Evolutionary conservation across 2,329 filamentous ascomycete genomes (phyloP).

Genomic region (Pseudogymnoascus sp.): DNA sequence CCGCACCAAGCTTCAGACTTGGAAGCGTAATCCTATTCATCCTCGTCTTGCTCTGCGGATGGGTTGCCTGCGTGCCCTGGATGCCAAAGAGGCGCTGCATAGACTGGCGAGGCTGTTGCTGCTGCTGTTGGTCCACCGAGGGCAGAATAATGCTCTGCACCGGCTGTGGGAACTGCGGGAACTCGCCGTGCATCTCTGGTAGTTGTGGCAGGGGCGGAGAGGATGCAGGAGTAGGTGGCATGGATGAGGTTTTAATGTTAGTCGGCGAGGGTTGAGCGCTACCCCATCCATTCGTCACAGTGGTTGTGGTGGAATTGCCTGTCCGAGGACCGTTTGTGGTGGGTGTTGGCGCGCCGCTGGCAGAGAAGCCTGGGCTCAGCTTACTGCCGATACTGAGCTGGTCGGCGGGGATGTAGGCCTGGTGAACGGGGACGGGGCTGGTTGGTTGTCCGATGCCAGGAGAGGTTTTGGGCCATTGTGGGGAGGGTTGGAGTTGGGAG

Average conservation of each 20-base stretch:
- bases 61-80: background rate
- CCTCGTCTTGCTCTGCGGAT: background rate
- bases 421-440: background rate
- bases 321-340: background rate
- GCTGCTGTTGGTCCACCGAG: background rate
- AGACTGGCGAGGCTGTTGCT: background rate
- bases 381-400: constrained; percentile 6
- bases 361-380: background rate
- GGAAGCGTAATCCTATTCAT: background rate
- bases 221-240: background rate
- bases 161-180: background rate
- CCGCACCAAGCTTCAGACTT: background rate
- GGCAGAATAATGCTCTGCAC: background rate
- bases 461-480: background rate
- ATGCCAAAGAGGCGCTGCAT: constrained; percentile 2
- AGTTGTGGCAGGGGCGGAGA: background rate
- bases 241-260: background rate
- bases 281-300: background rate
- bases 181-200: background rate
- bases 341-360: background rate
- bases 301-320: background rate
- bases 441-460: background rate
- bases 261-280: background rate
- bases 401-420: constrained; percentile 1
- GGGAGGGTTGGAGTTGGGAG: background rate